These are phyloP conservation scores for Suillus occidentalis DNA, from an alignment of 768 basidiomycete species.

Conservation along the genomic window DNA sequence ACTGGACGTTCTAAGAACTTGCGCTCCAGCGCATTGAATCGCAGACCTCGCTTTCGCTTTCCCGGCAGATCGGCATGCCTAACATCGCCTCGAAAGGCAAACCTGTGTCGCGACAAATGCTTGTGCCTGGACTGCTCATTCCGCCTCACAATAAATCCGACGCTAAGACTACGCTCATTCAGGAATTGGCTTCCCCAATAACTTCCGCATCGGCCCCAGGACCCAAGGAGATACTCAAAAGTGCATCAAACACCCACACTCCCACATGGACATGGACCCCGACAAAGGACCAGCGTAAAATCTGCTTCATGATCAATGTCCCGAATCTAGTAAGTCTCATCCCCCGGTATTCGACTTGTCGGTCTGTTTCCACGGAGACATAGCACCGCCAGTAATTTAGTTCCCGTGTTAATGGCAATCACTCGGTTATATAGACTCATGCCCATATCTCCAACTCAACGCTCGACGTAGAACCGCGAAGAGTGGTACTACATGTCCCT, in stretches of 20 bases:
- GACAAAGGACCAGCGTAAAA: constrained; percentile 36
- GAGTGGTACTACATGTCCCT: constrained; percentile 55
- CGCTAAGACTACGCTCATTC: constrained; percentile 17
- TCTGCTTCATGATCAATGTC: constrained; percentile 53
- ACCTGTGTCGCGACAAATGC: constrained; percentile 54
- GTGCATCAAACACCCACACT: constrained; percentile 14
- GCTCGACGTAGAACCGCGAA: constrained; percentile 66
- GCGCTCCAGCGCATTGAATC: constrained; percentile 67
- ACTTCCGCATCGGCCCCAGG: constrained; percentile 23
- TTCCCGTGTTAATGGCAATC: constrained; percentile 13
- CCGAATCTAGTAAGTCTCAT: constrained; percentile 54
- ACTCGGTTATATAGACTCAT: constrained; percentile 40
- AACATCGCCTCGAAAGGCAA: constrained; percentile 81
- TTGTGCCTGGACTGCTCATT: constrained; percentile 49
- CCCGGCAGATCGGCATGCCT: constrained; percentile 68
- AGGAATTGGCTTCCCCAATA: constrained; percentile 46
- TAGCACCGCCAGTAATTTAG: neutral
- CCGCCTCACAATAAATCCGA: constrained; percentile 19
- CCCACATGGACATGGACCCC: constrained; percentile 55
- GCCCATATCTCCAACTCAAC: constrained; percentile 45
- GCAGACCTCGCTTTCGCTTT: constrained; percentile 57
- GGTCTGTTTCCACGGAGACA: constrained; percentile 6
- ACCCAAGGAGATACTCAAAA: constrained; percentile 47
- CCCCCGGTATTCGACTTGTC: constrained; percentile 4
- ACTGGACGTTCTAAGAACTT: constrained; percentile 52